Conservation (phyloP, 78 protist genomes). For the slime mould (Dictyostelium discoideum) region DNA sequence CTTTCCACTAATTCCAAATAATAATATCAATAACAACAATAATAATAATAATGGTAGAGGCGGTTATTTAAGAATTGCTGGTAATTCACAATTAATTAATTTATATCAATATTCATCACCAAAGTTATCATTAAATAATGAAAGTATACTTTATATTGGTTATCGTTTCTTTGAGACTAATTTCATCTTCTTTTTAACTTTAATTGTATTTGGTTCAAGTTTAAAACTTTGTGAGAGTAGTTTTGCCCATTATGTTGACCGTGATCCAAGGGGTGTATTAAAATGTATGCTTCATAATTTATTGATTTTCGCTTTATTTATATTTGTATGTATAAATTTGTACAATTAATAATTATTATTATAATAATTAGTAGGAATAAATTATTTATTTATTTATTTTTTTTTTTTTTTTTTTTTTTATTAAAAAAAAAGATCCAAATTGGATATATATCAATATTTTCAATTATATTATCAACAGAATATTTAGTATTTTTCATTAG, state of each 20-base stretch:
- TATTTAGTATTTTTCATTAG: constrained; percentile 45
- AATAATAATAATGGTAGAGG: not conserved
- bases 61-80: constrained; percentile 2
- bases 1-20: not conserved
- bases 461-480: constrained; percentile 32
- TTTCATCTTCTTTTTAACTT: constrained; percentile 32
- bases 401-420: not conserved
- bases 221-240: constrained; percentile 31
- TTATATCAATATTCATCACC: constrained; percentile 27
- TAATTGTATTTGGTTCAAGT: constrained; percentile 31
- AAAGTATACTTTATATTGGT: constrained; percentile 3
- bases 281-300: constrained; percentile 41
- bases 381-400: not conserved
- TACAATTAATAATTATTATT: not conserved
- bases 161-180: constrained; percentile 28
- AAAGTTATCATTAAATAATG: not conserved
- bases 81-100: constrained; percentile 1
- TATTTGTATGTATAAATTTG: constrained; percentile 20
- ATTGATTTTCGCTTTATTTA: constrained; percentile 12
- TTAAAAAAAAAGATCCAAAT: constrained; percentile 64
- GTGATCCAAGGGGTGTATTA: not conserved
- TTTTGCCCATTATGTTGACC: constrained; percentile 4
- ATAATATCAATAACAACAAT: too few relatives aligned
- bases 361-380: too few relatives aligned
- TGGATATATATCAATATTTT: constrained; percentile 50